Evolutionary conservation across 225 moss, liverwort and hornwort species (phyloP), one percentile per base, ranked within the genome.

Genomic region (Polytrichum commune): DNA sequence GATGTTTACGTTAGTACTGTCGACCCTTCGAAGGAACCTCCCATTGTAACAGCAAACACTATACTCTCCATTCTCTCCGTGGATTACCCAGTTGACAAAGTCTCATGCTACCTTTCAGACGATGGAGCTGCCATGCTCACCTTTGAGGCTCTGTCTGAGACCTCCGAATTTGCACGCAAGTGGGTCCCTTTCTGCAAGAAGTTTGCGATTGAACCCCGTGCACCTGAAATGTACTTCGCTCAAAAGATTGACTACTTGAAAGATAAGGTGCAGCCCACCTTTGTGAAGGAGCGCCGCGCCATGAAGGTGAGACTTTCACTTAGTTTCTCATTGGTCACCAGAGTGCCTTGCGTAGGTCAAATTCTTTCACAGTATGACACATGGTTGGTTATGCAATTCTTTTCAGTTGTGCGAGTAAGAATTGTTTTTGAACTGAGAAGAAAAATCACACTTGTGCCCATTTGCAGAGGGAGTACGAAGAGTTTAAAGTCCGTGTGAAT

Each of bases 121-220:
- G 95, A 95, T 19, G 95, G 95, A 13, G 95, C 95, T 4, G 95
- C 95, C 27, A 95, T 95, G 95, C 76, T 95, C 0, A 93, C 95
- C 2, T 95, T 95, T 72, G 95, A 95, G 67, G 65, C 70, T 2
- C 61, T 95, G 6, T 95, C 95, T 0, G 95, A 95, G 68, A 95
- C 95, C 0, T 95, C 95, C 2, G 95, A 95, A 29, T 95, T 95
- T 32, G 91, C 95, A 0, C 89, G 95, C 25, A 93, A 95, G 76
- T 95, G 95, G 95, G 91, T 93, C 5, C 95, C 95, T 0, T 95
- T 95, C 74, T 95, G 95, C 80, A 95, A 95, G 77, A 95, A 95
- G 16, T 95, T 95, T 55, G 60, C 70, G 35, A 95, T 95, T 6
- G 95, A 95, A 76, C 95, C 95, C 3, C 91, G 95, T 5, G 95